Evolutionary conservation across 257 asterid species (phyloP).

Genomic region (Voacanga thouarsii): DNA sequence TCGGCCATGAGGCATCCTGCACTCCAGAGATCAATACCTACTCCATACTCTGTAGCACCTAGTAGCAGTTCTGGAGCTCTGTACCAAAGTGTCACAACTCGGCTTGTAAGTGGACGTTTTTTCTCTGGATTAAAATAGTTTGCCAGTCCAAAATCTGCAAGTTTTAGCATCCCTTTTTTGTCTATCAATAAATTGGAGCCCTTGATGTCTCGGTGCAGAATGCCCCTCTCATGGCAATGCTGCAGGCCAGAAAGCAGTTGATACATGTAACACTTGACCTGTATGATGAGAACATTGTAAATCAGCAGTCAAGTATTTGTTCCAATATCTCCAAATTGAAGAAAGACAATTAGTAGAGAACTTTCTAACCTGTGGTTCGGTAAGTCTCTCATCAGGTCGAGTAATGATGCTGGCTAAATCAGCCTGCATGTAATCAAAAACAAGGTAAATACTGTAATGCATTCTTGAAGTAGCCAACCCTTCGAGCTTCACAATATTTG

Average conservation of each 20-base stretch:
- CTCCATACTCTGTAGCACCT: conserved; percentile 75
- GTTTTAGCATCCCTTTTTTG: conserved; percentile 61
- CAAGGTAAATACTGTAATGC: conserved; percentile 81
- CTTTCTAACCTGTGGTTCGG: conserved; percentile 63
- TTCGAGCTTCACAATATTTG: conserved; percentile 70
- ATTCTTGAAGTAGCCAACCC: conserved; percentile 90
- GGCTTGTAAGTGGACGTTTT: conserved; percentile 56
- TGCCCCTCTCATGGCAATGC: conserved; percentile 79
- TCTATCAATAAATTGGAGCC: conserved; percentile 77
- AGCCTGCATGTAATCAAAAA: conserved; percentile 63
- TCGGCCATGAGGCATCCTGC: conserved; percentile 90
- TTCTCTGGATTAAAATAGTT: conserved; percentile 43
- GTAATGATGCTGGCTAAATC: conserved; percentile 58
- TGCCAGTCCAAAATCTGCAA: conserved; percentile 84
- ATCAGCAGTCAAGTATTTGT: background rate
- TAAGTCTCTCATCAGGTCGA: conserved; percentile 56
- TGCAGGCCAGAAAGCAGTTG: conserved; percentile 72
- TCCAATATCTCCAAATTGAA: background rate
- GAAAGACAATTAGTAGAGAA: background rate
- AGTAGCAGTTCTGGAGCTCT: conserved; percentile 74
- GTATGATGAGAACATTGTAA: conserved; percentile 27
- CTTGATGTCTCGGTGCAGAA: conserved; percentile 77
- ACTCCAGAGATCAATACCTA: conserved; percentile 84
- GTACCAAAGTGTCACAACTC: conserved; percentile 91
- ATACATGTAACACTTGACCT: conserved; percentile 72